A percentile compares a stretch with the other conserved stretches of the same genome.
Conservation (phyloP, 1,139 yeast species). For the Petasospora fabianii region DNA sequence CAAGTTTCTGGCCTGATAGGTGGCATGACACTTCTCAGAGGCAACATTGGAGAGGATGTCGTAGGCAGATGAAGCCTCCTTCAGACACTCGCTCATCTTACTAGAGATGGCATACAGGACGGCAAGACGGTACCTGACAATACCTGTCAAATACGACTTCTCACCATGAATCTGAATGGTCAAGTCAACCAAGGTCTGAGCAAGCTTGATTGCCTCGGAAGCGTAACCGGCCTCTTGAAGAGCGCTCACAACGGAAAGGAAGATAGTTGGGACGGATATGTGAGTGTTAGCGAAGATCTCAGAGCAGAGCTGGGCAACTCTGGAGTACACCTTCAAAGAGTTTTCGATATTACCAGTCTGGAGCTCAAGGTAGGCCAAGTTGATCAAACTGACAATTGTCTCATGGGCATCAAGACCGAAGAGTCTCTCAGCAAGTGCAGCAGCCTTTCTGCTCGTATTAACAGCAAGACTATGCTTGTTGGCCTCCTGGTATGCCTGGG, state of each 20-base stretch:
- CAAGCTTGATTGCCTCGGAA: slow-evolving; percentile 46
- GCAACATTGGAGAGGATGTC: slow-evolving; percentile 15
- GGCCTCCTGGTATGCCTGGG: slow-evolving; percentile 64
- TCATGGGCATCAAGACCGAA: slow-evolving; percentile 79
- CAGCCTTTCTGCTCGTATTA: slow-evolving; percentile 66
- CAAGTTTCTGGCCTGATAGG: slow-evolving; percentile 22
- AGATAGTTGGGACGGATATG: slow-evolving; percentile 65
- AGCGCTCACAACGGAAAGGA: slow-evolving; percentile 59
- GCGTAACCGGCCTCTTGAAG: slow-evolving; percentile 51
- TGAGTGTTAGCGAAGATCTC: slow-evolving; percentile 55
- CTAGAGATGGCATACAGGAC: slow-evolving; percentile 54
- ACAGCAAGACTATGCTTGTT: slow-evolving; percentile 59
- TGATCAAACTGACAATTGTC: slow-evolving; percentile 66
- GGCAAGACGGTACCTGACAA: slow-evolving; percentile 62
- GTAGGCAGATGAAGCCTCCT: slow-evolving; percentile 16
- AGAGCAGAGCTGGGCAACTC: slow-evolving; percentile 58
- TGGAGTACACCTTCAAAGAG: slow-evolving; percentile 59
- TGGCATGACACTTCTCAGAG: slow-evolving; percentile 19
- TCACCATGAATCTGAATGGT: slow-evolving; percentile 51
- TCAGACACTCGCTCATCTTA: slow-evolving; percentile 48
- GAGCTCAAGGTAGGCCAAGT: slow-evolving; percentile 71
- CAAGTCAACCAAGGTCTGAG: slow-evolving; percentile 44
- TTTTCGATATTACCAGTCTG: slow-evolving; percentile 55
- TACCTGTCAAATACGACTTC: slow-evolving; percentile 54
- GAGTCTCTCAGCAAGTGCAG: slow-evolving; percentile 72